Percentiles rank a stretch among this genome's conserved stretches.
Conservation (phyloP, 371 early-diverging fungal genomes). For the Mucor irregularis region DNA sequence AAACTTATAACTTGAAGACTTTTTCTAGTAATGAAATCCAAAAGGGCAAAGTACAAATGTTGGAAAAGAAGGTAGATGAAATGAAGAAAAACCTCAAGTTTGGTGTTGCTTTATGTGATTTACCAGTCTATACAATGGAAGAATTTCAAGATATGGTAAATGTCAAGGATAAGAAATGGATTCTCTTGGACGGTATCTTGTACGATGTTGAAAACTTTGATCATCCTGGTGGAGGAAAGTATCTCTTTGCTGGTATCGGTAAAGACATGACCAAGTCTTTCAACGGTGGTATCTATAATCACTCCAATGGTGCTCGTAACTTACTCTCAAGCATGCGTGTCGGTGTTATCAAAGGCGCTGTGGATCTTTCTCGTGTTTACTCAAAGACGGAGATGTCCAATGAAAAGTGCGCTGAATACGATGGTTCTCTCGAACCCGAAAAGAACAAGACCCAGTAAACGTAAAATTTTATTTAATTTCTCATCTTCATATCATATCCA, state of each 20-base stretch:
- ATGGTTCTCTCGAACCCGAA: conserved; percentile 17
- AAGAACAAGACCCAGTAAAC: conserved; percentile 12
- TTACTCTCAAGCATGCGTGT: conserved; percentile 74
- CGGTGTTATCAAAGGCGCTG: conserved; percentile 52
- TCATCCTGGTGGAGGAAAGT: conserved; percentile 89
- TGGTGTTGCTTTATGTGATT: conserved; percentile 66
- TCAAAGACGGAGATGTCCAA: background rate
- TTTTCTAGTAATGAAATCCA: conserved; percentile 90
- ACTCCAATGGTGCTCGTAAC: conserved; percentile 83
- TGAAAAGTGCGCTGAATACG: conserved; percentile 17
- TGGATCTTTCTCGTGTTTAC: background rate
- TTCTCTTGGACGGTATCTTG: conserved; percentile 85
- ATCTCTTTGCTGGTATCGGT: conserved; percentile 74
- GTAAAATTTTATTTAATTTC: background rate
- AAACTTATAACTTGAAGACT: conserved; percentile 82
- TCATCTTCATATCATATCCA: background rate
- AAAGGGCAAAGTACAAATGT: conserved; percentile 86
- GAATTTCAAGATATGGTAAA: conserved; percentile 63
- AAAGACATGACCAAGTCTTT: conserved; percentile 84
- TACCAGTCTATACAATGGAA: conserved; percentile 78
- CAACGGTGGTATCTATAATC: conserved; percentile 88
- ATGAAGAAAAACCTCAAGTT: conserved; percentile 66
- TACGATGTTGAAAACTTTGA: conserved; percentile 91
- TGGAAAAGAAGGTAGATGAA: conserved; percentile 72
- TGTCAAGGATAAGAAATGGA: conserved; percentile 67